These are phyloP conservation scores for Geranomyces michiganensis DNA, from an alignment of 192 early-diverging fungal species.

Conservation along the genomic window DNA sequence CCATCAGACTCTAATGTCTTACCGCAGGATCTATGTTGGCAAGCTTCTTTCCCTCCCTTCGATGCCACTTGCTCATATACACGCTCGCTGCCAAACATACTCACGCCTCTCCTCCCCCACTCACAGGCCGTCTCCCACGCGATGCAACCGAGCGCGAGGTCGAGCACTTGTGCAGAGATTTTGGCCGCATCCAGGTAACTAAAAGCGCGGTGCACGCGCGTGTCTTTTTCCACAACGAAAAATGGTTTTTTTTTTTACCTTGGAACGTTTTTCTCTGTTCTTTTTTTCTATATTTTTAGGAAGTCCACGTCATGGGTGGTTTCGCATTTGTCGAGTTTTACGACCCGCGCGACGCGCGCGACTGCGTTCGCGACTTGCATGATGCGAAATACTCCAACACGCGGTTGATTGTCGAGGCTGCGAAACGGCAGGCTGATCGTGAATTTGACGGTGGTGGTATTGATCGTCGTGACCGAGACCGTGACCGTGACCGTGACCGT, in stretches of 20 bases:
- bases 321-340: constrained; percentile 96
- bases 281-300: constrained; percentile 31
- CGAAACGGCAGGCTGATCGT: constrained; percentile 51
- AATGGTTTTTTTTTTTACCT: too few species aligned
- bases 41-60: neutral
- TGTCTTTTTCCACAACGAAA: too few species aligned
- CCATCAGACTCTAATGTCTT: neutral
- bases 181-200: constrained; percentile 69
- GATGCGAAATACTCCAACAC: constrained; percentile 76
- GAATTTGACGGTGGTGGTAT: too few species aligned
- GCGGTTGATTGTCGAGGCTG: constrained; percentile 82
- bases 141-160: constrained; percentile 84
- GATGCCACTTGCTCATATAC: neutral
- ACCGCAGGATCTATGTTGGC: constrained; percentile 18
- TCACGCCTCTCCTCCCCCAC: neutral
- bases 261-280: too few species aligned
- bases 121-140: constrained; percentile 74
- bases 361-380: constrained; percentile 85
- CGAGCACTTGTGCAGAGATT: constrained; percentile 77
- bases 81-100: too few species aligned
- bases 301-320: constrained; percentile 79
- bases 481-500: neutral
- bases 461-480: constrained; percentile 45
- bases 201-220: too few species aligned
- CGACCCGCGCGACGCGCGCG: constrained; percentile 82